These are phyloP conservation scores for Mesembryanthemum crystallinum DNA, from an alignment of 148 eudicot genomes.

Conservation along the genomic window DNA sequence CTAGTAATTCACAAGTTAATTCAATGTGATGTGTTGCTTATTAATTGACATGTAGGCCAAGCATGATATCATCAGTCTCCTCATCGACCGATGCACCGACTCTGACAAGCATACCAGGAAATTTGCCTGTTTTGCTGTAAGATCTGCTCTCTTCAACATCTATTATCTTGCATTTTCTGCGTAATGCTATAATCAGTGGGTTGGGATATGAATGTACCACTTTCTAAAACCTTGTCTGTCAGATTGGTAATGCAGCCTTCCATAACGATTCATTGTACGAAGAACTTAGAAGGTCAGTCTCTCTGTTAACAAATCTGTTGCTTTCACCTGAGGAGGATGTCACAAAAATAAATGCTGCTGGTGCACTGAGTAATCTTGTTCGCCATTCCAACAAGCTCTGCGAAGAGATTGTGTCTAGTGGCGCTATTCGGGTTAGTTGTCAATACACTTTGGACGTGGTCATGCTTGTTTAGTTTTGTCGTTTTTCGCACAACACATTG, in stretches of 20 bases:
- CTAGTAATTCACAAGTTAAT: background rate
- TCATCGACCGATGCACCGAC: constrained; percentile 84
- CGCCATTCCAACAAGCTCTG: constrained; percentile 87
- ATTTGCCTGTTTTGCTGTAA: constrained; percentile 97
- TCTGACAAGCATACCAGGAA: constrained; percentile 84
- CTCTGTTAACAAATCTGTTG: constrained; percentile 70
- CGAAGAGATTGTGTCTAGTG: constrained; percentile 79
- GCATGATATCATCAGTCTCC: constrained; percentile 53
- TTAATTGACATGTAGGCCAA: constrained; percentile 48
- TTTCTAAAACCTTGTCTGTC: constrained; percentile 2
- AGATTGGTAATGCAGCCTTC: constrained; percentile 97
- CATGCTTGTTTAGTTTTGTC: background rate
- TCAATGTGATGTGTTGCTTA: background rate
- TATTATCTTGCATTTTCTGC: background rate
- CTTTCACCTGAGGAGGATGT: constrained; percentile 85
- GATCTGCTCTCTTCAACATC: constrained; percentile 19
- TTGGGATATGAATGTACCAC: too few species aligned
- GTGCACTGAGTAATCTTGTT: constrained; percentile 93
- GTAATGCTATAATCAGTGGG: background rate
- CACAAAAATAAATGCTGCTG: constrained; percentile 95
- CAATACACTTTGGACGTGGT: constrained; percentile 8
- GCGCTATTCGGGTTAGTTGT: constrained; percentile 79
- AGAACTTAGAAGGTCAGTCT: constrained; percentile 73
- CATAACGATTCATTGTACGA: constrained; percentile 80
- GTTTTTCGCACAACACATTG: background rate